Evolutionary conservation across 805 yeast species (phyloP).

Genomic region (Candida maltosa): DNA sequence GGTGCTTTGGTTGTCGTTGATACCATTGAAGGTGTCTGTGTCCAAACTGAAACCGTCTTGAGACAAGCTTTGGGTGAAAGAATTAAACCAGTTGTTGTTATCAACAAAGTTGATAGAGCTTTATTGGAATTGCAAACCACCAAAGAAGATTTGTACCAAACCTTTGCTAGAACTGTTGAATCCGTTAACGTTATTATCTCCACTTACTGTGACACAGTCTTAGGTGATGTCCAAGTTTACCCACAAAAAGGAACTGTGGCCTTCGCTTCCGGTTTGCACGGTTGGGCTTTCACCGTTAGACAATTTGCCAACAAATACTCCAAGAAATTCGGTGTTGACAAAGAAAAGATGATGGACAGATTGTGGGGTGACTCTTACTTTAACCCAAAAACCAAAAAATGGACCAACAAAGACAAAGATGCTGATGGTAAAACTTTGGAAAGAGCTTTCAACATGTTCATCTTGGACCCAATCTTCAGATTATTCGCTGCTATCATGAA

Average conservation of each 20-base stretch:
- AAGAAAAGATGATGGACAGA: constrained; percentile 96
- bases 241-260: constrained; percentile 99
- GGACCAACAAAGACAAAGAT: constrained; percentile 95
- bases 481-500: constrained; percentile 96
- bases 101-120: constrained; percentile 99
- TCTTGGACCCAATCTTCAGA: constrained; percentile 98
- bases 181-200: constrained; percentile 98
- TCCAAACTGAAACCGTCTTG: constrained; percentile 98
- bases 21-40: constrained; percentile 99
- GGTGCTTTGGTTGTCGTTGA: constrained; percentile 99
- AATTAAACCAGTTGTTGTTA: constrained; percentile 97
- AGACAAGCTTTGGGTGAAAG: constrained; percentile 99
- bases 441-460: constrained; percentile 99
- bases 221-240: constrained; percentile 98
- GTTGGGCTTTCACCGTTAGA: constrained; percentile 99
- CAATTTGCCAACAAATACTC: constrained; percentile 97
- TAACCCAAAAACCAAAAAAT: constrained; percentile 99
- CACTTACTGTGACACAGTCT: constrained; percentile 83
- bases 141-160: constrained; percentile 98
- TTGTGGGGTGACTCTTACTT: constrained; percentile 99
- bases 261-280: constrained; percentile 99
- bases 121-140: constrained; percentile 96
- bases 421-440: constrained; percentile 94
- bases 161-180: constrained; percentile 98
- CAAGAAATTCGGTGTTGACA: constrained; percentile 99